Percentiles rank a stretch among this genome's conserved stretches.
Conservation (phyloP, 768 basidiomycete genomes). For the Lyophyllum atratum region DNA sequence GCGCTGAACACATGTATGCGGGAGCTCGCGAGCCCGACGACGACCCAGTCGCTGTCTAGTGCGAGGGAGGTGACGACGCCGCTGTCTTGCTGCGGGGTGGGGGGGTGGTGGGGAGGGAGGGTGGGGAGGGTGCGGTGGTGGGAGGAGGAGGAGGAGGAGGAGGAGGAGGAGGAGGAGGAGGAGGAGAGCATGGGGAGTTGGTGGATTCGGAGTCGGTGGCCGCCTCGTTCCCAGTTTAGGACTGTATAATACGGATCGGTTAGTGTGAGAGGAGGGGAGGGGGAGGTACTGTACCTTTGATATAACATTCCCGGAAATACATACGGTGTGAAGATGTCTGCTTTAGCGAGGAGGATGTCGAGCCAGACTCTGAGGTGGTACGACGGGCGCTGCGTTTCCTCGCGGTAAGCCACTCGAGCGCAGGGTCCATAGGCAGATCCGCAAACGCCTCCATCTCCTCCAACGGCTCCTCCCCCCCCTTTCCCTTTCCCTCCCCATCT, state of each 20-base stretch:
- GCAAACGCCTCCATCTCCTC: conserved; percentile 35
- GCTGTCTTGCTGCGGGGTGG: conserved; percentile 29
- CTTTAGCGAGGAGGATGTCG: not conserved
- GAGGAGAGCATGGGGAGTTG: conserved; percentile 5
- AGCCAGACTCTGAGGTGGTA: conserved; percentile 3
- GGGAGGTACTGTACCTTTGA: conserved; percentile 67
- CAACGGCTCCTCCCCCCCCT: conserved; percentile 34
- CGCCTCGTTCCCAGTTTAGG: conserved; percentile 80
- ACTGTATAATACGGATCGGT: too few relatives aligned
- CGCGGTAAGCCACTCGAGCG: conserved; percentile 39
- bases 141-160: conserved; percentile 22
- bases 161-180: not conserved
- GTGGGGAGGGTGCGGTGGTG: conserved; percentile 82
- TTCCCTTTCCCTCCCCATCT: conserved; percentile 5
- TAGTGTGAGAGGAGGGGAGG: not conserved
- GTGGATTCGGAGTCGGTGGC: conserved; percentile 58
- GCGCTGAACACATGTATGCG: conserved; percentile 87
- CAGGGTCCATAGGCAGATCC: conserved; percentile 39
- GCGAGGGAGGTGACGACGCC: conserved; percentile 88
- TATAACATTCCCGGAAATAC: conserved; percentile 74
- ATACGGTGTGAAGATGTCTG: conserved; percentile 57
- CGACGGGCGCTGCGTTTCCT: conserved; percentile 18
- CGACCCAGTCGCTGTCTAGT: conserved; percentile 79
- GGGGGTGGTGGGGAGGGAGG: conserved; percentile 51
- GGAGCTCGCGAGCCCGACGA: conserved; percentile 85